Base-by-base conservation (phyloP, 139 green algal genomes). In the Tetraselmis chui region DNA sequence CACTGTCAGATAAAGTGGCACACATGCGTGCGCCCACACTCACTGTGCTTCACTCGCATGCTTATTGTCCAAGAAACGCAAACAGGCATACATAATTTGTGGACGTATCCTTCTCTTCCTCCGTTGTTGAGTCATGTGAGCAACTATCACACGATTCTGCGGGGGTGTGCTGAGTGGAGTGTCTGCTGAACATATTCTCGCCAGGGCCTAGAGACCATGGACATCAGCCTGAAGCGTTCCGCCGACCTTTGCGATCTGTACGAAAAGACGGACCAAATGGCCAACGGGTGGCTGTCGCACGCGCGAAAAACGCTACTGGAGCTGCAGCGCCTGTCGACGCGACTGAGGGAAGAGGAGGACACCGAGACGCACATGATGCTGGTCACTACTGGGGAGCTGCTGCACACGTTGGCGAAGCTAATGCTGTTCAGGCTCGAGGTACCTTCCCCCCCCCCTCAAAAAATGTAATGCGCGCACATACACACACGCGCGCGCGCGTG, bases 401-500 rank as follows among this genome's bases (percentile, higher is more conserved):
- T 91, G 31, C 84, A 86, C 29, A 83, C 82, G 31, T 67, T 91
- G 80, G 88, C 78, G 79, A 91, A 91, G 83, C 86, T 91, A 76
- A 59, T 90, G 80, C 83, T 90, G 24, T 90, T 89, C 75, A 76
- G 75, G 76, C 84, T 91, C 32, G 80, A 83, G 30, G 31, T 67
- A 18, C 45, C 11, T 18, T 25, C 45, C 45, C 45, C 45, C 45
- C 45, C 5, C 45, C 45, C 45, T 18, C 18, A n/a, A n/a, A n/a
- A n/a, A n/a, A n/a, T n/a, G n/a, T n/a, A n/a, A n/a, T n/a, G n/a
- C n/a, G n/a, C n/a, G n/a, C n/a, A n/a, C n/a, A 18, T 67, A 67
- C 45, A 67, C 45, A 67, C 11, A 5, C 11, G 18, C 11, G 45
- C 45, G 11, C 5, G 11, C 45, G 45, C 45, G 11, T 18, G 11